Percentiles rank a stretch among this genome's conserved stretches.
phyloP scores from a whole-genome alignment of 2,329 filamentous ascomycete species.

The Lithohypha guttulata region DNA sequence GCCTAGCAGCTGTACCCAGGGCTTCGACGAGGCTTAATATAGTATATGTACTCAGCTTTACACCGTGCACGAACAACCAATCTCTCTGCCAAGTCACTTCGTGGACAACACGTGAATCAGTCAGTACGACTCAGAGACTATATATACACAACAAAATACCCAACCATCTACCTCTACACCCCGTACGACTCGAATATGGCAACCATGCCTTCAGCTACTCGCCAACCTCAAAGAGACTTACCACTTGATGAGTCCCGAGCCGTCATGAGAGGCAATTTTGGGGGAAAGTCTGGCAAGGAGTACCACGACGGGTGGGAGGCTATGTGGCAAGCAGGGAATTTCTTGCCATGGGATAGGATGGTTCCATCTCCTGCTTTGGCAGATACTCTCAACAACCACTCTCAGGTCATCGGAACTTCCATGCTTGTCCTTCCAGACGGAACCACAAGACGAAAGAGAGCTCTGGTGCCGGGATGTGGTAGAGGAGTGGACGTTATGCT shows the following conservation, averaged over 20 bases:
- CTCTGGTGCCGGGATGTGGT: slow-evolving; percentile 72
- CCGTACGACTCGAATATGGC: slow-evolving; percentile 2
- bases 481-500: slow-evolving; percentile 71
- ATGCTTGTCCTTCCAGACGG: slow-evolving; percentile 29
- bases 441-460: slow-evolving; percentile 37
- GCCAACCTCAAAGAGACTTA: slow-evolving; percentile 8
- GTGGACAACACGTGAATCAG: too few species aligned
- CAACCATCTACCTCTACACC: too few species aligned
- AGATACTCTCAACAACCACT: slow-evolving; percentile 38
- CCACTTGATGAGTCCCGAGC: slow-evolving; percentile 16
- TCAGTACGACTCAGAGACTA: too few species aligned
- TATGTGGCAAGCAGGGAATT: slow-evolving; percentile 44
- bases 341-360: slow-evolving; percentile 51
- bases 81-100: too few species aligned
- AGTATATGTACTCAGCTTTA: too few species aligned
- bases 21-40: too few species aligned
- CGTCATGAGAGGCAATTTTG: slow-evolving; percentile 29
- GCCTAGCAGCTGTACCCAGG: too few species aligned
- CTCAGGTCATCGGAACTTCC: slow-evolving; percentile 29
- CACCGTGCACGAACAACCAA: too few species aligned
- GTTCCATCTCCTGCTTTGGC: slow-evolving; percentile 48
- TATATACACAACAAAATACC: too few species aligned
- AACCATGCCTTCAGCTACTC: slow-evolving; percentile 1
- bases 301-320: slow-evolving; percentile 43
- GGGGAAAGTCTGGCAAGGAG: slow-evolving; percentile 29